Conservation (phyloP, 306 rosid genomes). For the Astragalus glycyphyllos region DNA sequence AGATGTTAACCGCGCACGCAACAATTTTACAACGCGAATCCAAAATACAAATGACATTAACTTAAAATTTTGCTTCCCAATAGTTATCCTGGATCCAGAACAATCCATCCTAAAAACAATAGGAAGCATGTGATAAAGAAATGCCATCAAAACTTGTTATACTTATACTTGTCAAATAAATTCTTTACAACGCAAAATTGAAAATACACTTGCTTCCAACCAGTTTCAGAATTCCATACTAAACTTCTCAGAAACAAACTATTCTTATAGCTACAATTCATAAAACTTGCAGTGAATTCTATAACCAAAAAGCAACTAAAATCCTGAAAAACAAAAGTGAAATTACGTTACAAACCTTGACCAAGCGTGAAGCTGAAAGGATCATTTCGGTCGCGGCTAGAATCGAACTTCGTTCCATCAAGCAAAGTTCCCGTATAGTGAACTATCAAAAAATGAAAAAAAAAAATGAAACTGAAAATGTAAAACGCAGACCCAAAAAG, state of each 20-base stretch:
- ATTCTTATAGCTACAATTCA: too few species aligned
- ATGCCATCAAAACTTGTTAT: too few species aligned
- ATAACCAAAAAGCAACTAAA: background rate
- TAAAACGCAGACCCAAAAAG: background rate
- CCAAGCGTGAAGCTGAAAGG: conserved; percentile 90
- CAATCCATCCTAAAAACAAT: too few species aligned
- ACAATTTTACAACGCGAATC: background rate
- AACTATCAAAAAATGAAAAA: conserved; percentile 45
- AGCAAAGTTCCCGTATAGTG: conserved; percentile 87
- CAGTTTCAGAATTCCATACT: too few species aligned
- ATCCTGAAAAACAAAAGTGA: background rate
- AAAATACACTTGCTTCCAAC: too few species aligned
- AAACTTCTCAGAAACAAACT: too few species aligned
- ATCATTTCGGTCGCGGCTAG: conserved; percentile 72
- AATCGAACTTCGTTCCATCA: conserved; percentile 88
- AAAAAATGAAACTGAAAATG: background rate
- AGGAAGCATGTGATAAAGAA: too few species aligned
- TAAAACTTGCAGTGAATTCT: background rate
- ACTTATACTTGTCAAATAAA: too few species aligned
- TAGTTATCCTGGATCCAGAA: background rate
- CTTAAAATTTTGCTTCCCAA: background rate
- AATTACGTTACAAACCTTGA: conserved; percentile 57
- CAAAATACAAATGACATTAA: background rate
- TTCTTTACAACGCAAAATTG: too few species aligned
- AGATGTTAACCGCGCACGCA: background rate